These are phyloP conservation scores for Plasmodium vivax DNA, from an alignment of 169 alveolate species.

Conservation along the genomic window DNA sequence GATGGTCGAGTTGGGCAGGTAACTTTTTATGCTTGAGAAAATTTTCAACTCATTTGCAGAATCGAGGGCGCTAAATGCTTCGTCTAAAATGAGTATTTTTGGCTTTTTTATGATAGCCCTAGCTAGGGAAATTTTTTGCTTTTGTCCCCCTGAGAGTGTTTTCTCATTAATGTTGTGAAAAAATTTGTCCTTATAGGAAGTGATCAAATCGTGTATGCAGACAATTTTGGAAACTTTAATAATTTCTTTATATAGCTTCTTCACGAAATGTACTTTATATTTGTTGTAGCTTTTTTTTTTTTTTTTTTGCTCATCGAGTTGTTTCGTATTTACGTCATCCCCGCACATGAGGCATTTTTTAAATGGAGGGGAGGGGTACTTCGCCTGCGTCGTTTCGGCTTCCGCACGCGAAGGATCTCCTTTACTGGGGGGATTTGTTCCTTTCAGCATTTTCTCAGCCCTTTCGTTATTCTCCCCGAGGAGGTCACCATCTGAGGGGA, in stretches of 20 bases:
- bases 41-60: constrained; percentile 70
- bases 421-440: neutral
- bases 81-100: constrained; percentile 88
- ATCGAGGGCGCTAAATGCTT: constrained; percentile 93
- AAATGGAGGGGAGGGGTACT: neutral
- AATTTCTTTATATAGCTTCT: constrained; percentile 58
- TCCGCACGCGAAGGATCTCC: neutral
- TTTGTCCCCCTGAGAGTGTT: constrained; percentile 87
- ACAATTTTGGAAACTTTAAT: constrained; percentile 61
- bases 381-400: neutral
- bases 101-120: constrained; percentile 83
- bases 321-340: neutral
- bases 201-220: constrained; percentile 21
- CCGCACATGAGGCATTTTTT: constrained; percentile 63
- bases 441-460: neutral
- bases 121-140: constrained; percentile 88
- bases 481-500: constrained; percentile 20
- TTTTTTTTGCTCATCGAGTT: constrained; percentile 34
- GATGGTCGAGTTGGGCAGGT: constrained; percentile 66
- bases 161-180: constrained; percentile 55
- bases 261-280: constrained; percentile 61
- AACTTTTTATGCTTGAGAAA: constrained; percentile 74
- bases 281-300: constrained; percentile 26
- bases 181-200: constrained; percentile 43
- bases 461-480: neutral